Percentiles rank a stretch among this genome's conserved stretches.
Conservation (phyloP, 208 protist genomes). For the Leishmania lainsoni region DNA sequence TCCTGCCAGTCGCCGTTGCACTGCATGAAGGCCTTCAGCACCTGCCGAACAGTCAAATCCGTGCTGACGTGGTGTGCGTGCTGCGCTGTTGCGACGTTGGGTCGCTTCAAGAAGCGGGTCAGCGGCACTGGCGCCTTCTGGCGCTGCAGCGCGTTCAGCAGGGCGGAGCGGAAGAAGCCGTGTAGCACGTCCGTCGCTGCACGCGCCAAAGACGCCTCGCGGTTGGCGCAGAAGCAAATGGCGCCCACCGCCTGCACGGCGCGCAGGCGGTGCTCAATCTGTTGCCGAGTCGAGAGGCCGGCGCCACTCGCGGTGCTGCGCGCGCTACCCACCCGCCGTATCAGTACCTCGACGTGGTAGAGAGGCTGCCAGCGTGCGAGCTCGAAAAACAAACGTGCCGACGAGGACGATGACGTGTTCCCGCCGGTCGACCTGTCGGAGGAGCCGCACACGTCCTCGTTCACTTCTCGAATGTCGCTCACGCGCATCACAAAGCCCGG, state of each 20-base stretch:
- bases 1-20: constrained; percentile 68
- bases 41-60: constrained; percentile 68
- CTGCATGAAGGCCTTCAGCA: constrained; percentile 64
- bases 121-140: constrained; percentile 57
- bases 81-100: constrained; percentile 66
- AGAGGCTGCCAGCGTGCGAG: constrained; percentile 76
- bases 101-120: constrained; percentile 63
- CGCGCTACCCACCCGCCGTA: constrained; percentile 65
- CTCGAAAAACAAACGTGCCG: constrained; percentile 47
- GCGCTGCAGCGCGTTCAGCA: constrained; percentile 80
- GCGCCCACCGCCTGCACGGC: constrained; percentile 72
- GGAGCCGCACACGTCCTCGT: constrained; percentile 13
- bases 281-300: constrained; percentile 22
- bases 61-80: constrained; percentile 64
- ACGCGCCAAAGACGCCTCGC: constrained; percentile 67
- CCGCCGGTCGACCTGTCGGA: not conserved
- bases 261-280: constrained; percentile 65
- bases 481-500: constrained; percentile 86
- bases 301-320: constrained; percentile 2
- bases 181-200: constrained; percentile 86
- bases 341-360: constrained; percentile 67
- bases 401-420: not conserved
- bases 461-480: constrained; percentile 60
- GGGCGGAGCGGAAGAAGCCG: constrained; percentile 77
- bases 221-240: constrained; percentile 80